Evolutionary conservation across 805 yeast species (phyloP).

Genomic region (Nakazawaea molendinolei): DNA sequence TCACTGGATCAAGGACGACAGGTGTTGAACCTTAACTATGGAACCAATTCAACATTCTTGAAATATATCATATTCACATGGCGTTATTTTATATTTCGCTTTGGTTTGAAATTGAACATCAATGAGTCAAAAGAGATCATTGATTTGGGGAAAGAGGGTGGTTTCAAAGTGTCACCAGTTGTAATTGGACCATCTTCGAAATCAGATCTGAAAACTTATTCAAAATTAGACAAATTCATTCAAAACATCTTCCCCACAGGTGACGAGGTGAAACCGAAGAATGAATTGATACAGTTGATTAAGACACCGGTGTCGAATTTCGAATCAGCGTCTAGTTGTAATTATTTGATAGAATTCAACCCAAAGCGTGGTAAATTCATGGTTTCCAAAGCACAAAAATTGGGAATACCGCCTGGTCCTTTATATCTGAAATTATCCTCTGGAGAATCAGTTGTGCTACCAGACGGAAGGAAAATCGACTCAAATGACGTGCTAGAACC

Average conservation of each 20-base stretch:
- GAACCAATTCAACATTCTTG: slow-evolving; percentile 32
- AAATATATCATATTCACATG: slow-evolving; percentile 68
- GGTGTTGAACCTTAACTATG: slow-evolving; percentile 46
- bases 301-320: too few species aligned
- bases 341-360: slow-evolving; percentile 59
- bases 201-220: too few species aligned
- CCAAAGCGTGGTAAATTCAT: slow-evolving; percentile 75
- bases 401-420: slow-evolving; percentile 66
- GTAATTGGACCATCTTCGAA: slow-evolving; percentile 1
- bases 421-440: slow-evolving; percentile 51
- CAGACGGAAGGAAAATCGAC: slow-evolving; percentile 48
- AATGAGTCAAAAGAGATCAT: slow-evolving; percentile 17
- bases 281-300: too few species aligned
- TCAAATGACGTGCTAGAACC: slow-evolving; percentile 73
- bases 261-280: too few species aligned
- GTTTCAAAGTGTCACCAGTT: slow-evolving; percentile 6
- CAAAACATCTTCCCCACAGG: neutral
- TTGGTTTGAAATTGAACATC: slow-evolving; percentile 49
- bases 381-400: slow-evolving; percentile 51
- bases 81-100: slow-evolving; percentile 81
- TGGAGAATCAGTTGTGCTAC: slow-evolving; percentile 52
- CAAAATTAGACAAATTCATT: too few species aligned
- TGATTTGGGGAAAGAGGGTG: slow-evolving; percentile 12
- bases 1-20: slow-evolving; percentile 70
- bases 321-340: slow-evolving; percentile 39